A percentile compares a stretch with the other conserved stretches of the same genome.
Conservation (phyloP, 2,329 filamentous ascomycete genomes). For the Colletotrichum higginsianum region DNA sequence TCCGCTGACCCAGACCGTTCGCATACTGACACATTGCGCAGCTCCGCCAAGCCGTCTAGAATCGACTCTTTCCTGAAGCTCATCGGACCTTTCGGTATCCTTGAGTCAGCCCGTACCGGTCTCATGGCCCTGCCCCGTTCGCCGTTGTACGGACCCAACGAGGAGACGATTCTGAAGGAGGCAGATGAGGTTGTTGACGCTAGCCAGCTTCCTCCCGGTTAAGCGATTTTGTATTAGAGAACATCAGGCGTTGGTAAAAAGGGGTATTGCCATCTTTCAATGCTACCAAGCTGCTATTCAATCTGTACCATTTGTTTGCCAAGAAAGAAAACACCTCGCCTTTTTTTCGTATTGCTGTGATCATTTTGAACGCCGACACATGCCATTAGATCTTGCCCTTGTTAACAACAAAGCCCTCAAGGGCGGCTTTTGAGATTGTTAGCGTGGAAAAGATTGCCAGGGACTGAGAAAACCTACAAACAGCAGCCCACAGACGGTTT, state of each 20-base stretch:
- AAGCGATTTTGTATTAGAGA: slow-evolving; percentile 50
- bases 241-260: slow-evolving; percentile 43
- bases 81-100: slow-evolving; percentile 92
- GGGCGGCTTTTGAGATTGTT: slow-evolving; percentile 66
- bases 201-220: slow-evolving; percentile 94
- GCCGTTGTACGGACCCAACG: slow-evolving; percentile 82
- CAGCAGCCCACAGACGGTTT: slow-evolving; percentile 92
- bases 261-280: slow-evolving; percentile 42
- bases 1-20: slow-evolving; percentile 5
- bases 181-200: slow-evolving; percentile 95
- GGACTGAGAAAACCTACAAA: slow-evolving; percentile 68
- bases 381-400: slow-evolving; percentile 79
- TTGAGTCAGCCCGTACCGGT: slow-evolving; percentile 95
- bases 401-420: slow-evolving; percentile 95
- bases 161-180: slow-evolving; percentile 82
- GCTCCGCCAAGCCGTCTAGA: slow-evolving; percentile 90
- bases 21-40: slow-evolving; percentile 54
- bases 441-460: slow-evolving; percentile 6
- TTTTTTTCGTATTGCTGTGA: slow-evolving; percentile 25
- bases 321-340: slow-evolving; percentile 32
- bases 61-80: slow-evolving; percentile 99
- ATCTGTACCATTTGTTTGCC: slow-evolving; percentile 41
- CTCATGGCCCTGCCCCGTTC: slow-evolving; percentile 97
- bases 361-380: slow-evolving; percentile 26
- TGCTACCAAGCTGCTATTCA: slow-evolving; percentile 41